phyloP scores from a whole-genome alignment of 163 green algal genomes.

The Chlorella variabilis region DNA sequence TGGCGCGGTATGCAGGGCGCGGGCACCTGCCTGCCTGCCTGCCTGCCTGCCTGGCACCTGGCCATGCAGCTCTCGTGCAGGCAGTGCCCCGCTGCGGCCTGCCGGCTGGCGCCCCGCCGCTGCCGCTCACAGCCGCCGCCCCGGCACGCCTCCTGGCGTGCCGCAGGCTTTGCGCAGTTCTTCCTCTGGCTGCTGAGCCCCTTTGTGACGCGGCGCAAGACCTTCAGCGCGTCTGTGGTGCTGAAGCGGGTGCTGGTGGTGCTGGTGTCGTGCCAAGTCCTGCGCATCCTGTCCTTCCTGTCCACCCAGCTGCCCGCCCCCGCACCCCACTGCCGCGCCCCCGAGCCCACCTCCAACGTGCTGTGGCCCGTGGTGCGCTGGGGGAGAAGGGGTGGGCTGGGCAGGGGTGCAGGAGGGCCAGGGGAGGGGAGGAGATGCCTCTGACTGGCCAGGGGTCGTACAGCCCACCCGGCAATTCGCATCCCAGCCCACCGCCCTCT shows the following conservation, averaged over 20 bases:
- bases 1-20: no score
- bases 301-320: conserved; percentile 82
- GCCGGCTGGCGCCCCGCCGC: no score
- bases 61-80: no score
- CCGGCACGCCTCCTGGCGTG: no score
- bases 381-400: no score
- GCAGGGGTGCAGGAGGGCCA: no score
- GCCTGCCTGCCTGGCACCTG: no score
- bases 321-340: conserved; percentile 83
- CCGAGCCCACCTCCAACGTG: conserved; percentile 57
- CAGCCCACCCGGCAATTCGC: background rate
- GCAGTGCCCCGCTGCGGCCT: no score
- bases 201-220: conserved; percentile 77
- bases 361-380: conserved; percentile 43
- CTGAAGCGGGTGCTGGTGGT: conserved; percentile 78
- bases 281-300: conserved; percentile 90
- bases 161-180: conserved; percentile 69
- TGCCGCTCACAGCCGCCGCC: no score
- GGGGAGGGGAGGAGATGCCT: no score
- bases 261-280: conserved; percentile 78
- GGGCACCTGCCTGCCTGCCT: no score
- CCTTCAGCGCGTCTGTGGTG: conserved; percentile 91
- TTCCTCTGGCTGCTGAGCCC: conserved; percentile 88
- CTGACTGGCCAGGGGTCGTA: no score
- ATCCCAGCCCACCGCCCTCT: background rate